Evolutionary conservation across 306 rosid genomes (phyloP), one percentile per base, ranked within the genome.

Genomic region (Inga leiocalycina): DNA sequence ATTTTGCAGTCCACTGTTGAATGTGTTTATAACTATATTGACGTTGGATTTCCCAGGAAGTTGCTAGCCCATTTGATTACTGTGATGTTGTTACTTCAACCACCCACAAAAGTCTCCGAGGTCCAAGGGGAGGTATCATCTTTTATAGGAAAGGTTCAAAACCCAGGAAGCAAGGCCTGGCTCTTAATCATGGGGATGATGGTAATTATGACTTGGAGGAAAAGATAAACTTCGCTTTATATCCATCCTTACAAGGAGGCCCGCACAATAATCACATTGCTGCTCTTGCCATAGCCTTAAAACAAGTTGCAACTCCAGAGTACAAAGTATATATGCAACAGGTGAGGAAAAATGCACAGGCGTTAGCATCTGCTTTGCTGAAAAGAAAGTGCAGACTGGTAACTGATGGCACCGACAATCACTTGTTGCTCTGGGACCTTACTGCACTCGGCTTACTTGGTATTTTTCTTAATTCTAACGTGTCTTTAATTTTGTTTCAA

Each of bases 191-290:
- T 45, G 76, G 59, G 34, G 76, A 46, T 72, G 76, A 72, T 24
- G 52, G 76, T 72, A 72, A 24, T 46, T 72, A 45, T 45, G 76
- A 72, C 41, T 72, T 72, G 51, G 76, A 72, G 59, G 76, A 72
- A 27, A 72, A 46, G 59, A 72, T 72, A 72, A 72, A 72, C 76
- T 72, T 72, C 17, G 76, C 76, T 13, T 45, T 72, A 72, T 72
- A 72, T 83, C 91, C 92, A 43, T 84, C 92, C 8, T 84, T 91
- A 70, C 95, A 91, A 87, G 95, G 95, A 83, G 95, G 95, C 71
- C 95, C 95, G 35, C 93, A 91, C 81, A 91, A 91, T 74, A 91
- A 91, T 82, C 91, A 91, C 82, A 85, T 89, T 84, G 93, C 95
- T 80, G 95, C 95, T 35, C 93, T 91, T 69, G 91, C 95, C 78